A percentile compares a stretch with the other conserved stretches of the same genome.
Evolutionary conservation across 2,329 filamentous ascomycete genomes (phyloP).

Genomic region (Aspergillus eucalypticola): DNA sequence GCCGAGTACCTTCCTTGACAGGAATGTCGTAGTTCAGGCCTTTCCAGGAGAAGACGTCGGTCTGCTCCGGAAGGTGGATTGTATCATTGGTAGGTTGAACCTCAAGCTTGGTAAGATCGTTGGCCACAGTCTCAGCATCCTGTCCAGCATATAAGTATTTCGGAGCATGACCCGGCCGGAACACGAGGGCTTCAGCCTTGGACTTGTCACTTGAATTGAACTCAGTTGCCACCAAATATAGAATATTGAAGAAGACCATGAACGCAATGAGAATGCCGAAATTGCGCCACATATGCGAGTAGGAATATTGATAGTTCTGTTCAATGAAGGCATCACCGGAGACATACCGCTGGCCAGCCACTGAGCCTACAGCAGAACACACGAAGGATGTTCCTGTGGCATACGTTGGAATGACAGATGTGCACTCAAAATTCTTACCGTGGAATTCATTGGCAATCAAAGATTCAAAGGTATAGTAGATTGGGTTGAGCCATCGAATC

Average conservation of each 20-base stretch:
- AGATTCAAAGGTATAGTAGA: slow-evolving; percentile 34
- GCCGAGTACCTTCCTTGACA: slow-evolving; percentile 38
- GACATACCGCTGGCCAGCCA: slow-evolving; percentile 55
- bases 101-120: background rate
- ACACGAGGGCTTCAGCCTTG: slow-evolving; percentile 75
- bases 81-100: slow-evolving; percentile 42
- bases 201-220: slow-evolving; percentile 63
- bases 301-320: slow-evolving; percentile 57
- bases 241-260: slow-evolving; percentile 58
- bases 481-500: slow-evolving; percentile 36
- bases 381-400: slow-evolving; percentile 31
- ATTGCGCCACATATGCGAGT: slow-evolving; percentile 65
- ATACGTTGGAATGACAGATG: slow-evolving; percentile 20
- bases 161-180: slow-evolving; percentile 57
- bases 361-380: slow-evolving; percentile 60
- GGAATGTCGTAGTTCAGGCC: slow-evolving; percentile 77
- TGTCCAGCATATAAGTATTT: slow-evolving; percentile 44
- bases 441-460: slow-evolving; percentile 37
- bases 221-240: slow-evolving; percentile 55
- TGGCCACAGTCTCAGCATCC: background rate
- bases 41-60: slow-evolving; percentile 77
- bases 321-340: slow-evolving; percentile 60
- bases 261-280: slow-evolving; percentile 69
- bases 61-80: slow-evolving; percentile 58
- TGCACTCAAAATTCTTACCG: slow-evolving; percentile 24